Percentiles rank a stretch among this genome's conserved stretches.
These are phyloP conservation scores for Globisporangium okanoganense DNA, from an alignment of 352 stramenopile genomes.

Conservation along the genomic window DNA sequence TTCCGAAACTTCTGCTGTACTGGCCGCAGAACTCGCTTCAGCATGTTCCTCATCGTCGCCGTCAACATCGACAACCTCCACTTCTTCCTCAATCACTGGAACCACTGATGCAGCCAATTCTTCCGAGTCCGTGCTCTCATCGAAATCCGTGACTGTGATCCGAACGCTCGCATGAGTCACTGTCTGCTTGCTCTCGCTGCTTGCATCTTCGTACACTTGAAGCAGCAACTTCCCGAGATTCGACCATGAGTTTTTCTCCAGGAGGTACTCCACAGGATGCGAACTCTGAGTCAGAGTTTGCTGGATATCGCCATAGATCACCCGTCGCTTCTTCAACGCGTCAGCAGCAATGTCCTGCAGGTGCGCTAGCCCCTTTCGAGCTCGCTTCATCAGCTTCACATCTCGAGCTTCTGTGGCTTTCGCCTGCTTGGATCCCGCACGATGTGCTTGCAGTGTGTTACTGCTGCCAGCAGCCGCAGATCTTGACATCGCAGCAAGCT, in stretches of 20 bases:
- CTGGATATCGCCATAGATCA: slow-evolving; percentile 20
- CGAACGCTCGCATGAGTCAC: slow-evolving; percentile 19
- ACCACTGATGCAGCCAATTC: not conserved
- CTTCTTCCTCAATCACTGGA: not conserved
- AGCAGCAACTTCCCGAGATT: slow-evolving; percentile 55
- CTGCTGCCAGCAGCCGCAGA: not conserved
- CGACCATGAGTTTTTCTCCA: slow-evolving; percentile 46
- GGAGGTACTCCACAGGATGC: slow-evolving; percentile 28
- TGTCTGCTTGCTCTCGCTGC: slow-evolving; percentile 21
- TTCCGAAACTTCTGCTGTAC: not conserved
- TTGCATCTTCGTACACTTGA: slow-evolving; percentile 57
- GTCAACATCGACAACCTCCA: not conserved
- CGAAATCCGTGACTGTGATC: slow-evolving; percentile 20
- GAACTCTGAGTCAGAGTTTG: slow-evolving; percentile 16
- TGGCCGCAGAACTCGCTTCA: not conserved
- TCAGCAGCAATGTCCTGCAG: slow-evolving; percentile 5
- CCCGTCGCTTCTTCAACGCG: slow-evolving; percentile 27
- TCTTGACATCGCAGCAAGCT: not conserved
- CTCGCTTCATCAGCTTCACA: slow-evolving; percentile 15
- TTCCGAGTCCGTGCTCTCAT: slow-evolving; percentile 5
- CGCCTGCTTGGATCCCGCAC: not conserved
- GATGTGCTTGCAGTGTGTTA: not conserved
- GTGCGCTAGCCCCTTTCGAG: slow-evolving; percentile 8
- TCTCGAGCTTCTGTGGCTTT: not conserved
- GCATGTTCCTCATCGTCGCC: not conserved